phyloP scores from a whole-genome alignment of 1,284 basidiomycete genomes.

The Athelia psychrophila region DNA sequence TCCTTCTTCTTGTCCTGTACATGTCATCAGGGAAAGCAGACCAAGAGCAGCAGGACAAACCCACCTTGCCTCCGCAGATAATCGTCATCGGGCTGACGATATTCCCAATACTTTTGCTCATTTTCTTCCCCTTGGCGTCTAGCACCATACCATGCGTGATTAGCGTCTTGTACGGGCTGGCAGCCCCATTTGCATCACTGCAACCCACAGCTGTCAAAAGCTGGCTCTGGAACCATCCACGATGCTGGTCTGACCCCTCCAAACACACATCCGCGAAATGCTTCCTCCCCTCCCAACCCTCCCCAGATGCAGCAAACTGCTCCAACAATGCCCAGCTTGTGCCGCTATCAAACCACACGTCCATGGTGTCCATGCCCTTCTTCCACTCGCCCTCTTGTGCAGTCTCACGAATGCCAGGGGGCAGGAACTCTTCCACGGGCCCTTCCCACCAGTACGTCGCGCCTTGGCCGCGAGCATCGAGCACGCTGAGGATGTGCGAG shows the following conservation, averaged over 20 bases:
- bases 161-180: constrained; percentile 77
- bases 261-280: constrained; percentile 83
- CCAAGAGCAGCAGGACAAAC: constrained; percentile 21
- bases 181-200: constrained; percentile 26
- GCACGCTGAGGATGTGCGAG: constrained; percentile 73
- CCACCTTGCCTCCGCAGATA: constrained; percentile 76
- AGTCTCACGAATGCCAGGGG: constrained; percentile 49
- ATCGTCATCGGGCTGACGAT: constrained; percentile 84
- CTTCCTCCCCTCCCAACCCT: constrained; percentile 17
- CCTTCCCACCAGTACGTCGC: constrained; percentile 92
- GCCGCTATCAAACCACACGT: constrained; percentile 99
- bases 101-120: constrained; percentile 98
- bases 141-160: constrained; percentile 98
- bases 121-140: constrained; percentile 90
- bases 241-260: constrained; percentile 97
- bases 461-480: constrained; percentile 78
- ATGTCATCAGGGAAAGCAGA: background rate
- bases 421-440: constrained; percentile 80
- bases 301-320: constrained; percentile 29
- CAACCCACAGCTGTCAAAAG: constrained; percentile 81
- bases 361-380: constrained; percentile 93
- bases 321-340: constrained; percentile 88
- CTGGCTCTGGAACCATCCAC: constrained; percentile 99
- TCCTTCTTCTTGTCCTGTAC: constrained; percentile 63
- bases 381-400: constrained; percentile 46